Percentiles rank a stretch among this genome's conserved stretches.
Evolutionary conservation across 2,329 filamentous ascomycete genomes (phyloP).

Genomic region (Capronia americana): DNA sequence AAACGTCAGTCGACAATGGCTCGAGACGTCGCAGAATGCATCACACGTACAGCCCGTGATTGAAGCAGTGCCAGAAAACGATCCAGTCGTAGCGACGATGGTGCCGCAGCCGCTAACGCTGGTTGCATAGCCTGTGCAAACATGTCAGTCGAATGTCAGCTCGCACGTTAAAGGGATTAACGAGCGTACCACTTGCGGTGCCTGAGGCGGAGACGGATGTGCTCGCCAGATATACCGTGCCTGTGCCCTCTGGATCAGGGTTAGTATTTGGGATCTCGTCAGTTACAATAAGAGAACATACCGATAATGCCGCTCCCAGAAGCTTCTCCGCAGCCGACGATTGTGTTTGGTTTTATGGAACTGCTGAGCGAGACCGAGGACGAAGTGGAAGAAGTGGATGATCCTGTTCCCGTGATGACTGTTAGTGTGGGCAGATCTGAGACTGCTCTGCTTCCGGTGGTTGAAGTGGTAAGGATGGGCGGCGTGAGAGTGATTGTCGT

Average conservation of each 20-base stretch:
- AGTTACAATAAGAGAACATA: slow-evolving; percentile 18
- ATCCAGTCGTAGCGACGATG: slow-evolving; percentile 34
- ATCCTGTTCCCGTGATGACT: slow-evolving; percentile 26
- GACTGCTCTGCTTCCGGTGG: slow-evolving; percentile 1
- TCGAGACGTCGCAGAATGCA: not conserved
- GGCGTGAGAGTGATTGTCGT: slow-evolving; percentile 32
- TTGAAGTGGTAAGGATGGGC: not conserved
- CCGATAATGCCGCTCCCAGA: slow-evolving; percentile 34
- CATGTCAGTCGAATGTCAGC: not conserved
- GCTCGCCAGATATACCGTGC: slow-evolving; percentile 24
- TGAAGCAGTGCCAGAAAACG: slow-evolving; percentile 33
- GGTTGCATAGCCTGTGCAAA: slow-evolving; percentile 25
- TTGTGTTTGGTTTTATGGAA: slow-evolving; percentile 26
- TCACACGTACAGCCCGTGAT: slow-evolving; percentile 35
- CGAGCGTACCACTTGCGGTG: slow-evolving; percentile 26
- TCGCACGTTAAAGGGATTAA: too few species aligned
- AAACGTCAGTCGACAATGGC: not conserved
- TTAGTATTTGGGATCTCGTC: not conserved
- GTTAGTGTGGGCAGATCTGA: slow-evolving; percentile 25
- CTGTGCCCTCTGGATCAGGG: slow-evolving; percentile 23
- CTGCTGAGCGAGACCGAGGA: slow-evolving; percentile 22
- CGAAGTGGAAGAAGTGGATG: slow-evolving; percentile 1
- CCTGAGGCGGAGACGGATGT: slow-evolving; percentile 23
- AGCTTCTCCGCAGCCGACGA: slow-evolving; percentile 36
- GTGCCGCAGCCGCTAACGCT: slow-evolving; percentile 35